Percentiles rank a stretch among this genome's conserved stretches.
These are phyloP conservation scores for Irpex lacteus DNA, from an alignment of 1,284 basidiomycete species.

Conservation along the genomic window DNA sequence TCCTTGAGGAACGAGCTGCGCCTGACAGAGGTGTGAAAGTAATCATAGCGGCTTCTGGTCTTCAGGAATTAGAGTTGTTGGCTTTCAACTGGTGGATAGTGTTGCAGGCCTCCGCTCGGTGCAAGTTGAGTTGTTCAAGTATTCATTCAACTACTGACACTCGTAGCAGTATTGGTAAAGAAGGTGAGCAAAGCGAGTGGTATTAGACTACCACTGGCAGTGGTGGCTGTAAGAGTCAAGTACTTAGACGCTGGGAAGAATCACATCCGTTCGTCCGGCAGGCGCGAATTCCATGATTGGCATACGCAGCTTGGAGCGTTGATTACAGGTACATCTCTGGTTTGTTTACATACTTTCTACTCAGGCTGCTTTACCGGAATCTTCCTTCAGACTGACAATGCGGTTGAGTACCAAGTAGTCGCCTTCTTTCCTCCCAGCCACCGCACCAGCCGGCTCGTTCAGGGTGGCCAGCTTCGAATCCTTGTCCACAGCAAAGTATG, in stretches of 20 bases:
- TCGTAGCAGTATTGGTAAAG: neutral
- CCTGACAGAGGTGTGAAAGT: constrained; percentile 90
- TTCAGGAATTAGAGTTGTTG: neutral
- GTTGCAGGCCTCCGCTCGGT: neutral
- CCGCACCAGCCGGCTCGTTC: constrained; percentile 47
- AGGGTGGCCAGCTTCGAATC: constrained; percentile 71
- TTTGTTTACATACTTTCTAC: neutral
- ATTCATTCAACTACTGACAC: neutral
- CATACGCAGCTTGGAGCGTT: too few relatives aligned
- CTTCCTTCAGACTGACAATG: constrained; percentile 95
- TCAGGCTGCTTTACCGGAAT: constrained; percentile 72
- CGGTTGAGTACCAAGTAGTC: constrained; percentile 89
- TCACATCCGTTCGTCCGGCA: neutral
- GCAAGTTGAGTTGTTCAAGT: neutral
- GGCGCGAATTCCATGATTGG: too few relatives aligned
- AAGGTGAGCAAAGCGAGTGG: neutral
- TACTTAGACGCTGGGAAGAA: neutral
- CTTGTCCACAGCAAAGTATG: constrained; percentile 93
- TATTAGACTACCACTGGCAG: neutral
- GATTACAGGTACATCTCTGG: neutral
- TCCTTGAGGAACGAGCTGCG: constrained; percentile 66
- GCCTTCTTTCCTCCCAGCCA: constrained; percentile 51
- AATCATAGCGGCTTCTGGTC: constrained; percentile 58
- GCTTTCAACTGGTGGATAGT: neutral
- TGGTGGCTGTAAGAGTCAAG: neutral